Conservation (phyloP, 1,284 basidiomycete species). For the Omphalotus olearius region DNA sequence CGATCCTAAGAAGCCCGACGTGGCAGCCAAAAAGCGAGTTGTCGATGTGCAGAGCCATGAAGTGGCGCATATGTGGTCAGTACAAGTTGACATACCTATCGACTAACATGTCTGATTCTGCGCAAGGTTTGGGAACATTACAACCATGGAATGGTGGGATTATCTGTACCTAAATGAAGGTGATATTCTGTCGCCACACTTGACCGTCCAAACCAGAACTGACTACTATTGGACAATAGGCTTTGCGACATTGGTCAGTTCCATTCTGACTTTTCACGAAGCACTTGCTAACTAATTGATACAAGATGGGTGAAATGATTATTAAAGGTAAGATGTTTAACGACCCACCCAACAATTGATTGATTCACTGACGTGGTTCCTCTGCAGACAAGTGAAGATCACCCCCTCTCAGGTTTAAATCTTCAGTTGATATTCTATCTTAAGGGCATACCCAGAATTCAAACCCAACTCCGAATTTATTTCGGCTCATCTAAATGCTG, state of each 20-base stretch:
- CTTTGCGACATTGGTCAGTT: conserved; percentile 76
- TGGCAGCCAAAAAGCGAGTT: conserved; percentile 80
- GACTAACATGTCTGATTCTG: neutral
- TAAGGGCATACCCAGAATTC: conserved; percentile 76
- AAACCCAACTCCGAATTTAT: conserved; percentile 71
- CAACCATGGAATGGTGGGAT: conserved; percentile 97
- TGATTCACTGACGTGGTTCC: neutral
- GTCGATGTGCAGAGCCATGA: conserved; percentile 82
- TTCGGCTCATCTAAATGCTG: conserved; percentile 54
- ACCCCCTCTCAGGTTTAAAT: neutral
- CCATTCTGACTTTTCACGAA: conserved; percentile 7
- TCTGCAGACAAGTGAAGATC: conserved; percentile 41
- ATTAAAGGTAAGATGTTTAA: conserved; percentile 61
- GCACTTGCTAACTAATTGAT: neutral
- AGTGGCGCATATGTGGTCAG: conserved; percentile 80
- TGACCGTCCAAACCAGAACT: neutral
- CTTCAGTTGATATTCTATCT: conserved; percentile 13
- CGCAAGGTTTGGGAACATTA: conserved; percentile 82
- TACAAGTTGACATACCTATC: conserved; percentile 12
- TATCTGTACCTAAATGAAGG: conserved; percentile 85
- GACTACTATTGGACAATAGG: conserved; percentile 38
- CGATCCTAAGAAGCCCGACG: conserved; percentile 75
- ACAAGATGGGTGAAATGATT: conserved; percentile 89
- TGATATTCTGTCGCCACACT: conserved; percentile 17
- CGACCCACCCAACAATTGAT: neutral